Evolutionary conservation across 169 alveolate genomes (phyloP).

Genomic region (Cardiosporidium cionae): DNA sequence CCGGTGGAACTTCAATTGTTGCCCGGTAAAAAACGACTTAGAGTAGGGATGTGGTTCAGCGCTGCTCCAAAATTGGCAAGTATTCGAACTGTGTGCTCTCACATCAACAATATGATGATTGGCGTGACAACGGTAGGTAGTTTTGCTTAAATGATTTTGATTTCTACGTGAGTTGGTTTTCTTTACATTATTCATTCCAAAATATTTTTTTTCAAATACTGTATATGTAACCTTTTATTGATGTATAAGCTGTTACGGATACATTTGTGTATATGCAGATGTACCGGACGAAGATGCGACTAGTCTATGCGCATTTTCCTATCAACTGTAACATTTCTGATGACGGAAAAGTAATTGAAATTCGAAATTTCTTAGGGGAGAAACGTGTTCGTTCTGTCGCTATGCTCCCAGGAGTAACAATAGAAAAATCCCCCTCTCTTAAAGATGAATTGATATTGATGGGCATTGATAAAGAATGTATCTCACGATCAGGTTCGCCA

Average conservation of each 20-base stretch:
- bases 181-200: background rate
- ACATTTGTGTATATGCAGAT: constrained; percentile 19
- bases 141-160: background rate
- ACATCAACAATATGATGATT: constrained; percentile 91
- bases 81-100: constrained; percentile 89
- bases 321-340: constrained; percentile 88
- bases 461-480: constrained; percentile 93
- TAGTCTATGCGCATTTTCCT: constrained; percentile 99
- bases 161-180: background rate
- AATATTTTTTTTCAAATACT: background rate
- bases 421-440: constrained; percentile 78
- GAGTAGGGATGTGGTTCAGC: constrained; percentile 89
- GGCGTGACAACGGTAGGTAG: constrained; percentile 82
- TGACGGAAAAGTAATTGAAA: constrained; percentile 88
- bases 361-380: constrained; percentile 98
- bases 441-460: constrained; percentile 93
- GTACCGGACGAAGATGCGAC: constrained; percentile 97
- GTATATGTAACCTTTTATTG: background rate
- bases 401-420: constrained; percentile 43
- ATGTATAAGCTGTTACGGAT: background rate
- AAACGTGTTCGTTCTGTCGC: constrained; percentile 80
- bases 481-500: constrained; percentile 87
- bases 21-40: constrained; percentile 74
- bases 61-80: constrained; percentile 84
- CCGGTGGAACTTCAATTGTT: constrained; percentile 86